Evolutionary conservation across 371 early-diverging fungal species (phyloP).

Genomic region (Apophysomyces trapeziformis): DNA sequence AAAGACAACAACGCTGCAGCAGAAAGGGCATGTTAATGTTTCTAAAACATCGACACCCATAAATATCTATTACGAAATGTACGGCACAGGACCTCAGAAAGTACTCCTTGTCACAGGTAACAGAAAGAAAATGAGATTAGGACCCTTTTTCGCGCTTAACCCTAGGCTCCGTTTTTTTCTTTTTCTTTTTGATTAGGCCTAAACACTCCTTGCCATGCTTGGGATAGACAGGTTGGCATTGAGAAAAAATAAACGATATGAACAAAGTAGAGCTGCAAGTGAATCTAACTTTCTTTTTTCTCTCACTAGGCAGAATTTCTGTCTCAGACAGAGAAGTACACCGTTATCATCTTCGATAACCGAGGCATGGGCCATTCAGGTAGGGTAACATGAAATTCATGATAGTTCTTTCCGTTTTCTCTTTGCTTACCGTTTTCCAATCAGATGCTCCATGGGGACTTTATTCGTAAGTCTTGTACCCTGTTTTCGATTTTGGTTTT

Average conservation of each 20-base stretch:
- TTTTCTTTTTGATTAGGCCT: slow-evolving; percentile 34
- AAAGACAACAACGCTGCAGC: slow-evolving; percentile 11
- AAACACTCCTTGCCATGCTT: slow-evolving; percentile 38
- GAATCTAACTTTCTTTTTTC: no score
- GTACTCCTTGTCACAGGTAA: slow-evolving; percentile 70
- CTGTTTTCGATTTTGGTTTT: no score
- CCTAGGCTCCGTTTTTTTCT: no score
- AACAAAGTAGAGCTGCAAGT: no score
- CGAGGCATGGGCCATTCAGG: slow-evolving; percentile 72
- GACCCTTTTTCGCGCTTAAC: no score
- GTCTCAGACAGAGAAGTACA: slow-evolving; percentile 61
- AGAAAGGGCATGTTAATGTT: slow-evolving; percentile 39
- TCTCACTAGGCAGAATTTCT: slow-evolving; percentile 58
- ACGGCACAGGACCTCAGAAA: slow-evolving; percentile 69
- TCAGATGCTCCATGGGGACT: slow-evolving; percentile 52
- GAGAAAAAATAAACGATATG: no score
- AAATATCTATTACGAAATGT: slow-evolving; percentile 69
- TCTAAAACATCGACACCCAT: slow-evolving; percentile 27
- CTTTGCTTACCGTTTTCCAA: not conserved
- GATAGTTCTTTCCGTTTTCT: slow-evolving; percentile 5
- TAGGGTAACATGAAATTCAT: slow-evolving; percentile 9
- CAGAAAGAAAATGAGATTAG: not conserved
- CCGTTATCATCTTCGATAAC: slow-evolving; percentile 81
- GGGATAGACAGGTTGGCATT: slow-evolving; percentile 41
- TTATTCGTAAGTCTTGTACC: slow-evolving; percentile 35